These are phyloP conservation scores for Galeopsis tetrahit DNA, from an alignment of 257 asterid species.

Conservation along the genomic window DNA sequence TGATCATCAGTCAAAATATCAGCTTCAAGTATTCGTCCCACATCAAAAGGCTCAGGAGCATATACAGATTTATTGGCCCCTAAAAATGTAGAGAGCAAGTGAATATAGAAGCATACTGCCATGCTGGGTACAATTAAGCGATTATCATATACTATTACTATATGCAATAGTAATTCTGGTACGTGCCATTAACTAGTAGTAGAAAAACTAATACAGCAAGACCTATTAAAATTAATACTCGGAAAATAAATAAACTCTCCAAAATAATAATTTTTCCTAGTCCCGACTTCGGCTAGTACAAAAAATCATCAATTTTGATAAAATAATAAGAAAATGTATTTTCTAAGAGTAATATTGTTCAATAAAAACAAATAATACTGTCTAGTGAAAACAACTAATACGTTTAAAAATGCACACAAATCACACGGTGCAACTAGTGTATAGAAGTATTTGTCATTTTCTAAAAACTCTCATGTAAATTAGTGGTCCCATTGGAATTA, in stretches of 20 bases:
- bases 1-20: slow-evolving; percentile 59
- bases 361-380: too few relatives aligned
- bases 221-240: background rate
- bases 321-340: background rate
- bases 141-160: too few relatives aligned
- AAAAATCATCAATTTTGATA: background rate
- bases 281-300: background rate
- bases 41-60: slow-evolving; percentile 97
- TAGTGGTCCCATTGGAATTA: background rate
- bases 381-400: too few relatives aligned
- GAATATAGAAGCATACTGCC: background rate
- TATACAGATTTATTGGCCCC: slow-evolving; percentile 92
- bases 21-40: slow-evolving; percentile 82
- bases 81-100: slow-evolving; percentile 35
- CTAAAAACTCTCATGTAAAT: background rate
- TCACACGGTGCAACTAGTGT: too few relatives aligned
- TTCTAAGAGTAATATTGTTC: too few relatives aligned
- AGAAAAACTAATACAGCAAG: background rate
- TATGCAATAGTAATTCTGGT: too few relatives aligned
- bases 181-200: too few relatives aligned
- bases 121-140: background rate
- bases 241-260: background rate
- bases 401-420: too few relatives aligned
- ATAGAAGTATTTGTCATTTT: too few relatives aligned
- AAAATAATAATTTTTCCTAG: background rate